Percentiles rank a stretch among this genome's conserved stretches.
Evolutionary conservation across 129 eudicot species (phyloP).

Genomic region (Solidago caesia): DNA sequence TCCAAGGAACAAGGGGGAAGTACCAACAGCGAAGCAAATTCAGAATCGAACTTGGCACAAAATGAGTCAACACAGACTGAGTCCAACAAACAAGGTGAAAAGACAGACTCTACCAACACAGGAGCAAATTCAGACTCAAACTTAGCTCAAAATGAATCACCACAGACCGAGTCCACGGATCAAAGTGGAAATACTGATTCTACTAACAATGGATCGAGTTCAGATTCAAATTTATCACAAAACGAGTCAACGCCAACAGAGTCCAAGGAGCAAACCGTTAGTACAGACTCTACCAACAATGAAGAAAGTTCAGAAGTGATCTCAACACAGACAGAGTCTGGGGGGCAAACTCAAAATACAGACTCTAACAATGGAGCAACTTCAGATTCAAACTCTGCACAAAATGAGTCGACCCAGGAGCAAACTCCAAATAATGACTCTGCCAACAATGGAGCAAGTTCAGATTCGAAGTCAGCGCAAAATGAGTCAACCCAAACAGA

Average conservation of each 20-base stretch:
- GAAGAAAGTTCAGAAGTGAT: slow-evolving; percentile 22
- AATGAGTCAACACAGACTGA: slow-evolving; percentile 37
- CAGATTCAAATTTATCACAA: slow-evolving; percentile 19
- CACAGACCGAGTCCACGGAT: slow-evolving; percentile 23
- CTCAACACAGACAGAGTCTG: slow-evolving; percentile 34
- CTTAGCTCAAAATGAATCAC: slow-evolving; percentile 22
- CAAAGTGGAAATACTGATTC: slow-evolving; percentile 6
- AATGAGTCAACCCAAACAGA: slow-evolving; percentile 27
- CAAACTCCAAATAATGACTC: slow-evolving; percentile 23
- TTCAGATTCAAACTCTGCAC: slow-evolving; percentile 31
- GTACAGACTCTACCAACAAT: slow-evolving; percentile 24
- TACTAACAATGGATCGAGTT: slow-evolving; percentile 21
- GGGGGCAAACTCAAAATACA: slow-evolving; percentile 29
- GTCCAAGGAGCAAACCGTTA: slow-evolving; percentile 12
- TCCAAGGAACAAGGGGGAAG: slow-evolving; percentile 19
- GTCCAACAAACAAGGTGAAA: slow-evolving; percentile 31
- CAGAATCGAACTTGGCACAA: background rate
- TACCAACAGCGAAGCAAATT: slow-evolving; percentile 11
- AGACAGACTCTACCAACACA: slow-evolving; percentile 23
- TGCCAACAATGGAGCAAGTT: slow-evolving; percentile 1
- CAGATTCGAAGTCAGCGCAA: slow-evolving; percentile 27
- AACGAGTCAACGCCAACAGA: slow-evolving; percentile 9
- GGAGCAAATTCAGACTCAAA: slow-evolving; percentile 30
- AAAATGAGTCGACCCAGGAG: slow-evolving; percentile 32
- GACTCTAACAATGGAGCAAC: slow-evolving; percentile 18